Conservation (phyloP, 108 stramenopile genomes). For the Pseudonitzschia delicatissima region DNA sequence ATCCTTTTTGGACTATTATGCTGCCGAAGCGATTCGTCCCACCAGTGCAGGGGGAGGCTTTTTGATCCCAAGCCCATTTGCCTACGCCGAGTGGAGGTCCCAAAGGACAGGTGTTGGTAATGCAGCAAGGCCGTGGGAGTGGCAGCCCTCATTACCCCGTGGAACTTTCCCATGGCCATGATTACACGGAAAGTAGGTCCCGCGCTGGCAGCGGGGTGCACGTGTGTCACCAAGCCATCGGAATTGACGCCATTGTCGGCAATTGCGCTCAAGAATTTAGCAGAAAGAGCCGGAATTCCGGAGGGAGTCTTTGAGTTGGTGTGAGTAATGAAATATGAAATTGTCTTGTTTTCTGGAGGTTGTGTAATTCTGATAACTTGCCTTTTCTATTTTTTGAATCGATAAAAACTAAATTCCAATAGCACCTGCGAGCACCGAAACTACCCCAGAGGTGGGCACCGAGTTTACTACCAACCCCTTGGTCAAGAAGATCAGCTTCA, state of each 20-base stretch:
- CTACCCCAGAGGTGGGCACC: constrained; percentile 57
- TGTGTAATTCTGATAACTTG: neutral
- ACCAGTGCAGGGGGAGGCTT: constrained; percentile 71
- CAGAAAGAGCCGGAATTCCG: constrained; percentile 76
- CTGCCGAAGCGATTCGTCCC: constrained; percentile 81
- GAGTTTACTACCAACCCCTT: constrained; percentile 66
- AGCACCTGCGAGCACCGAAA: constrained; percentile 37
- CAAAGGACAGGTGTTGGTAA: constrained; percentile 64
- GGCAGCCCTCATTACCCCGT: constrained; percentile 63
- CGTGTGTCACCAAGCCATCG: constrained; percentile 87
- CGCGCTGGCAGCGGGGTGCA: constrained; percentile 88
- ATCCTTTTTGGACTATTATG: constrained; percentile 87
- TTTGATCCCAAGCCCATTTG: constrained; percentile 64
- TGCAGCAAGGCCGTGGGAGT: constrained; percentile 91
- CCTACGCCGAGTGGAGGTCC: constrained; percentile 36
- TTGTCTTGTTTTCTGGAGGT: constrained; percentile 15
- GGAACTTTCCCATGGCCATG: constrained; percentile 99
- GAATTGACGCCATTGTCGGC: constrained; percentile 88
- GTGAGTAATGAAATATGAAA: constrained; percentile 13
- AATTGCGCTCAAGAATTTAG: constrained; percentile 66
- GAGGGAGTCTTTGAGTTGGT: constrained; percentile 67
- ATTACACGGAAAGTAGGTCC: constrained; percentile 93
- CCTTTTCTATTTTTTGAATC: neutral
- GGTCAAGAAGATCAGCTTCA: constrained; percentile 90
- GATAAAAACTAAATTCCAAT: neutral